phyloP scores from a whole-genome alignment of 345 rosid genomes.

The Cochlearia excelsa region DNA sequence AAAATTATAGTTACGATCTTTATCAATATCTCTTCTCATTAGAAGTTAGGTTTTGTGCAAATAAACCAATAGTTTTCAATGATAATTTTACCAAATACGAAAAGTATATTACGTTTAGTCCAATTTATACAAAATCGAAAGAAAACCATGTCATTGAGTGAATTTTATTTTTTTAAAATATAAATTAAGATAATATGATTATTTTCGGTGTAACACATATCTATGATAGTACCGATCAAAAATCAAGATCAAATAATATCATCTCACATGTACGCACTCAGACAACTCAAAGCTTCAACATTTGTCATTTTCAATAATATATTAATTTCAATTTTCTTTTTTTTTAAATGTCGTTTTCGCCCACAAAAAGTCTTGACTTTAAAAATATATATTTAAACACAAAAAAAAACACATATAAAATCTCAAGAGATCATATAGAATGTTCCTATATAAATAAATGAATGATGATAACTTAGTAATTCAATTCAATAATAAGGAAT shows the following conservation, averaged over 20 bases:
- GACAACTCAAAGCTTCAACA: constrained; percentile 26
- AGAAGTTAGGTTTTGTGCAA: too few species aligned
- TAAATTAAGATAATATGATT: not conserved
- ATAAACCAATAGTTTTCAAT: not conserved
- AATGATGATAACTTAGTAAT: constrained; percentile 8
- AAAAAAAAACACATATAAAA: not conserved
- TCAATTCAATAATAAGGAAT: constrained; percentile 11
- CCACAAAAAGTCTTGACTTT: not conserved
- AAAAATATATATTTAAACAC: not conserved
- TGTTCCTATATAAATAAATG: constrained; percentile 30
- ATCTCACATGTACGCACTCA: constrained; percentile 34
- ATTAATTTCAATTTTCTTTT: constrained; percentile 24
- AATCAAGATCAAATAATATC: constrained; percentile 23
- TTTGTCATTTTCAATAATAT: constrained; percentile 21
- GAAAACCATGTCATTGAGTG: not conserved
- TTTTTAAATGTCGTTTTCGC: constrained; percentile 29
- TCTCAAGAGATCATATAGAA: constrained; percentile 1
- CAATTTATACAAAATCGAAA: not conserved
- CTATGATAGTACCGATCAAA: constrained; percentile 31
- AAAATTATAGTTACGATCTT: not conserved
- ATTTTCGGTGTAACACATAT: not conserved
- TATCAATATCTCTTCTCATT: too few species aligned
- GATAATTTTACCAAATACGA: not conserved
- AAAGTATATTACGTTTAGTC: not conserved
- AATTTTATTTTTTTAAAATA: too few species aligned